phyloP scores from a whole-genome alignment of 495 filamentous ascomycete genomes.

The Staphylotrichum longicolle region DNA sequence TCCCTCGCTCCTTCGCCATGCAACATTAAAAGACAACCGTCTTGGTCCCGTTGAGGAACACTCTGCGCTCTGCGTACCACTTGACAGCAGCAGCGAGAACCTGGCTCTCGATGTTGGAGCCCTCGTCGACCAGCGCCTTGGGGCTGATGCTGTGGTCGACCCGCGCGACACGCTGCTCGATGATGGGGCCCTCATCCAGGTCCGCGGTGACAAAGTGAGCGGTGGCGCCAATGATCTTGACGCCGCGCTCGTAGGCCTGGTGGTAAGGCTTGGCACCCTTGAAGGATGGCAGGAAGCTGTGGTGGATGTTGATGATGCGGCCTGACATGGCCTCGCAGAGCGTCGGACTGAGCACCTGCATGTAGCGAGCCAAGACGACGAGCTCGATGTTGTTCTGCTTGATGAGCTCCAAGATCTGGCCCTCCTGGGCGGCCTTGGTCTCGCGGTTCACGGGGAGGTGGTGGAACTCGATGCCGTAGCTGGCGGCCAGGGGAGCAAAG shows the following conservation, averaged over 20 bases:
- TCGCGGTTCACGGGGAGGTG: constrained; percentile 69
- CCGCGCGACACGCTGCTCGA: constrained; percentile 69
- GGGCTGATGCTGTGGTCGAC: constrained; percentile 68
- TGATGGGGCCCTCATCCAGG: constrained; percentile 74
- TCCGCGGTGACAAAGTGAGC: constrained; percentile 76
- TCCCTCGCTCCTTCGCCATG: not conserved
- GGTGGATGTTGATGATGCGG: constrained; percentile 79
- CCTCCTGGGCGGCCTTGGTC: constrained; percentile 67
- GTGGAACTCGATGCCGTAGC: constrained; percentile 68
- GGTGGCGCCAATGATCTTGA: constrained; percentile 77
- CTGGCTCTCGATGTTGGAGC: constrained; percentile 72
- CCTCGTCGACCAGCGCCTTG: constrained; percentile 67
- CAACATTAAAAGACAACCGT: constrained; percentile 63
- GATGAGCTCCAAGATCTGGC: constrained; percentile 62
- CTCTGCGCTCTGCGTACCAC: constrained; percentile 67
- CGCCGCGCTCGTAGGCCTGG: constrained; percentile 72
- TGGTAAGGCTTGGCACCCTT: constrained; percentile 82
- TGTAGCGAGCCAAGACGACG: constrained; percentile 75
- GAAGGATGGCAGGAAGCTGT: constrained; percentile 74
- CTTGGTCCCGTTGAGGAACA: constrained; percentile 69
- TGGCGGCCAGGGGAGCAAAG: constrained; percentile 61
- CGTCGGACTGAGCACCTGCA: constrained; percentile 74
- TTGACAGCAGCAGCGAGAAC: constrained; percentile 70
- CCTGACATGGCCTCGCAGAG: constrained; percentile 70
- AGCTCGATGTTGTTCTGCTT: constrained; percentile 63